phyloP scores from a whole-genome alignment of 2,329 filamentous ascomycete species.

The Pseudonectria buxi region DNA sequence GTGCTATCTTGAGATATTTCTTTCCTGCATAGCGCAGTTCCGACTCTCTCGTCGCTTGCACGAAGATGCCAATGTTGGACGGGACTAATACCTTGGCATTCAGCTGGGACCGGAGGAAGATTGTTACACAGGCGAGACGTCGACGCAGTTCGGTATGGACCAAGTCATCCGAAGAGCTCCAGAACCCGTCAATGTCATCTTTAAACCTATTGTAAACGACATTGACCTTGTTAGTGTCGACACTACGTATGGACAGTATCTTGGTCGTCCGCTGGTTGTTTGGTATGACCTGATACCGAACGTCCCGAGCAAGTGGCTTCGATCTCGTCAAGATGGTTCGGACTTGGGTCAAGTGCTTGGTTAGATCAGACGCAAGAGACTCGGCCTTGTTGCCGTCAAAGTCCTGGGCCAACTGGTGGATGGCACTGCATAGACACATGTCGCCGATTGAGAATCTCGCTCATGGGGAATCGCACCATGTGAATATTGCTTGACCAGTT shows the following conservation, averaged over 20 bases:
- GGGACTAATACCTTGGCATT: slow-evolving; percentile 15
- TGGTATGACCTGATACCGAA: slow-evolving; percentile 24
- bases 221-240: slow-evolving; percentile 10
- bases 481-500: no score
- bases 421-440: slow-evolving; percentile 19
- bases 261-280: slow-evolving; percentile 26
- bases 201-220: slow-evolving; percentile 8
- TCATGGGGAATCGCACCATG: no score
- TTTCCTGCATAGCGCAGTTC: slow-evolving; percentile 26
- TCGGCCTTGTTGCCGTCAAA: slow-evolving; percentile 16
- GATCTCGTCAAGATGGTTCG: slow-evolving; percentile 21
- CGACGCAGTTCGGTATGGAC: slow-evolving; percentile 21
- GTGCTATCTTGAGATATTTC: slow-evolving; percentile 29
- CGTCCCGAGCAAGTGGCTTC: slow-evolving; percentile 21
- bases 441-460: not conserved
- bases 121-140: slow-evolving; percentile 22
- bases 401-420: slow-evolving; percentile 15
- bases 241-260: slow-evolving; percentile 16
- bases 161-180: slow-evolving; percentile 9
- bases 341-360: slow-evolving; percentile 20
- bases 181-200: slow-evolving; percentile 18
- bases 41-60: slow-evolving; percentile 15
- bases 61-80: slow-evolving; percentile 11
- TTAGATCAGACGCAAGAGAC: slow-evolving; percentile 17
- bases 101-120: slow-evolving; percentile 25